phyloP scores from a whole-genome alignment of 805 yeast species.

The Metschnikowia reukaufii region DNA sequence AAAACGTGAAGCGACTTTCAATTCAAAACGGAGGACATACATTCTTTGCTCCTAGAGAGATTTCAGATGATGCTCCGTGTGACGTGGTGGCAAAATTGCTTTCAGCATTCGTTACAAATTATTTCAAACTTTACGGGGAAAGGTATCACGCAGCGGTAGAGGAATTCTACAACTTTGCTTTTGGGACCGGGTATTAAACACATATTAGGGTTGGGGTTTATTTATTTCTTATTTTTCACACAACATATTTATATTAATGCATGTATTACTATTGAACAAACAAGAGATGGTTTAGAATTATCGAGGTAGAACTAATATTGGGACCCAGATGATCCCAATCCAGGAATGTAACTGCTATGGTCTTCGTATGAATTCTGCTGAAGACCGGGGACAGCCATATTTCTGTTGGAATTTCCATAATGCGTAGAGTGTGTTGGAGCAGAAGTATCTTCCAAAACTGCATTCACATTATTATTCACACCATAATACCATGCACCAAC shows the following conservation, averaged over 20 bases:
- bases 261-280: background rate
- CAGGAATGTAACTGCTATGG: conserved; percentile 13
- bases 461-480: conserved; percentile 46
- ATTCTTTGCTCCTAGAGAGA: conserved; percentile 2
- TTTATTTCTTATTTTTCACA: background rate
- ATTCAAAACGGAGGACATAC: conserved; percentile 16
- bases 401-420: background rate
- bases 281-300: background rate
- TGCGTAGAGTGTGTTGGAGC: background rate
- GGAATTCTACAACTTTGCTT: conserved; percentile 13
- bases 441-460: conserved; percentile 27
- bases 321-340: conserved; percentile 9
- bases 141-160: conserved; percentile 19
- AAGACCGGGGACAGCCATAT: conserved; percentile 18
- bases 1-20: conserved; percentile 12
- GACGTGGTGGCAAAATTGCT: conserved; percentile 15
- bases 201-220: conserved; percentile 1
- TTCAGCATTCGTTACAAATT: conserved; percentile 14
- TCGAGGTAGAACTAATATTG: background rate
- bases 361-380: conserved; percentile 12
- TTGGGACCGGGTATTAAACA: conserved; percentile 3
- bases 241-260: background rate
- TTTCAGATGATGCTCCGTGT: conserved; percentile 2
- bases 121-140: conserved; percentile 19
- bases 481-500: conserved; percentile 57